These are phyloP conservation scores for Rosa multiflora DNA, from an alignment of 306 rosid genomes.

Conservation along the genomic window DNA sequence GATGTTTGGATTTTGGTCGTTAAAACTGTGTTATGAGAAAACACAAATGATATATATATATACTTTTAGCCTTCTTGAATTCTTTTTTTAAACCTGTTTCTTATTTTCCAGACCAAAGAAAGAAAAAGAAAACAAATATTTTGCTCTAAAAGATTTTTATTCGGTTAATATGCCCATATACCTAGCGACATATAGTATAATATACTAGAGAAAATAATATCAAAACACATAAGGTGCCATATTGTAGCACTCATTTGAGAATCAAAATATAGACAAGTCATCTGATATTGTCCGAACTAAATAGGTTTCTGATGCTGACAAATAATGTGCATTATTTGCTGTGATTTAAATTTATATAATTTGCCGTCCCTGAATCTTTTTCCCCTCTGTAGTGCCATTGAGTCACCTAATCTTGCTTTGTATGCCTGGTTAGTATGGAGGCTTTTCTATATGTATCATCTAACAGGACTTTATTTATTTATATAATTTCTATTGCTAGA, in stretches of 20 bases:
- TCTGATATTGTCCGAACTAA: not conserved
- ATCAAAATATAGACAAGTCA: not conserved
- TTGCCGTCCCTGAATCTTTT: not conserved
- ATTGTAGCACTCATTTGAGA: not conserved
- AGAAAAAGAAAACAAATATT: no score
- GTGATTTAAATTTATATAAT: no score
- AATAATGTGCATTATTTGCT: no score
- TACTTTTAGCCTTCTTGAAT: no score
- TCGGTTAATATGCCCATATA: not conserved
- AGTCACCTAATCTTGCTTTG: not conserved
- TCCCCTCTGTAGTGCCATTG: not conserved
- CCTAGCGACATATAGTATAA: not conserved
- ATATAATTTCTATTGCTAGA: constrained; percentile 38
- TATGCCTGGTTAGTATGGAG: not conserved
- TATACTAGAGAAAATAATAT: not conserved
- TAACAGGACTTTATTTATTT: constrained; percentile 22
- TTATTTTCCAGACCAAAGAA: no score
- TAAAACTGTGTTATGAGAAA: not conserved
- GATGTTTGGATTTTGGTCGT: not conserved
- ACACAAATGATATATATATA: no score
- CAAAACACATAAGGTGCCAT: not conserved
- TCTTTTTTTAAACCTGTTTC: no score
- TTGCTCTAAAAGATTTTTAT: no score
- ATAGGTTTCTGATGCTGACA: not conserved
- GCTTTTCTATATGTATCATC: not conserved